Base-by-base conservation (phyloP, 179 eudicot genomes). In the Drosera spatulata region DNA sequence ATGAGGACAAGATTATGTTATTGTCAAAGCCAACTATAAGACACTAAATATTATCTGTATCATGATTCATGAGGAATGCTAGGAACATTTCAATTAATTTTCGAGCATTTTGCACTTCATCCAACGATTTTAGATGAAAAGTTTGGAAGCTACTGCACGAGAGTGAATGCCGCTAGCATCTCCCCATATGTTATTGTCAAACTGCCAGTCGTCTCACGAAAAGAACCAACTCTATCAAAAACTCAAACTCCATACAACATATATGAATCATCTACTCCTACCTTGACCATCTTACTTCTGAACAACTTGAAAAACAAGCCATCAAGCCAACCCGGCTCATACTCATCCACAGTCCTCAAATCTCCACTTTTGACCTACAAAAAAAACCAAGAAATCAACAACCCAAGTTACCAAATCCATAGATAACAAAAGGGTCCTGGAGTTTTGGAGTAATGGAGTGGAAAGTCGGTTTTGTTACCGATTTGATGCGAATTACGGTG, bases 221-320 rank as follows among this genome's bases (percentile, higher is more conserved):
- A 37, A 50, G 55, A 56, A 59, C 10, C 62, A 56, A 37, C 44
- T 12, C 42, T 11, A n/a, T 59, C 14, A 39, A 15, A 6, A 50
- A 33, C 43, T 13, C 4, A 55, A 52, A 15, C 6, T 10, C 5
- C 39, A 14, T 42, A 70, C 41, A 53, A 33, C 65, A 42, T 52
- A 15, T 57, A 22, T 38, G 39, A 56, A 22, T 22, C 33, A 72
- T 46, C 13, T 2, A 48, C 4, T 15, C 38, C 50, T 72, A 84
- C 97, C 94, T 82, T 62, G 2, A 75, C 97, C 71, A 91, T 80
- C 71, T 79, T 85, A 50, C 71, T 74, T 65, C 91, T 77, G 66
- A 91, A 91, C 50, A 85, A 68, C 38, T 75, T 74, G 67, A 88
- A 81, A 52, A 91, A 85, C 59, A 91, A 61, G 48, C 73, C 68